Base-by-base conservation (phyloP, 192 early-diverging fungal genomes). In the Rhizophagus prolifer region DNA sequence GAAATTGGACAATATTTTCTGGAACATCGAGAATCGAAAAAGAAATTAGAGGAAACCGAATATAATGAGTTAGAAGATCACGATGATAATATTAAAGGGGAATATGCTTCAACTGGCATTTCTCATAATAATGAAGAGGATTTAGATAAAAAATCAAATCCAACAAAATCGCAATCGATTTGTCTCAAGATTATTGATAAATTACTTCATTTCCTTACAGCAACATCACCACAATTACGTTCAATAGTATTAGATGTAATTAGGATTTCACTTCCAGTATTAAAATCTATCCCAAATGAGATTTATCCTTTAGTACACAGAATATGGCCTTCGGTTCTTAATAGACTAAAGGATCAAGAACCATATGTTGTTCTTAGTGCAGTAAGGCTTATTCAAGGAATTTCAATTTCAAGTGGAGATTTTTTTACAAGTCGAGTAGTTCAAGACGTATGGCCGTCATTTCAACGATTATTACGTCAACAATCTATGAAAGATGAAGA, bases 261-360 rank as follows among this genome's bases (percentile, higher is more conserved):
- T 19, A 78, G 79, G 9, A 59, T 68, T 3, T 77, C 84, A 2
- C 75, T 85, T 30, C 68, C 82, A 61, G 79, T 86, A 4, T 65
- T 90, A 5, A 70, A 79, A 12, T 74, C 80, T 9, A 78, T 77
- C 12, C 76, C 85, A 2, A 41, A 70, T 9, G 82, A 90, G 30
- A 58, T 90, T 30, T 80, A 86, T 63, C 81, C 84, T 31, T 78
- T 87, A 2, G 75, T 90, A 3, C 79, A 88, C 70, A 76, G 67
- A 6, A 72, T 86, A 21, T 90, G 88, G 88, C 86, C 86, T 0
- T 78, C 79, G 0, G 80, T 87, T n/a, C 72, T 90, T 2, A 77
- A 80, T 0, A 77, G 83, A 9, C 68, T 82, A 34, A 79, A 79
- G 19, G 83, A 86, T 69, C 21, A 61, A 38, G 78, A 82, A 59